Conservation (phyloP, 2,329 filamentous ascomycete genomes). For the Elsinoe arachidis region DNA sequence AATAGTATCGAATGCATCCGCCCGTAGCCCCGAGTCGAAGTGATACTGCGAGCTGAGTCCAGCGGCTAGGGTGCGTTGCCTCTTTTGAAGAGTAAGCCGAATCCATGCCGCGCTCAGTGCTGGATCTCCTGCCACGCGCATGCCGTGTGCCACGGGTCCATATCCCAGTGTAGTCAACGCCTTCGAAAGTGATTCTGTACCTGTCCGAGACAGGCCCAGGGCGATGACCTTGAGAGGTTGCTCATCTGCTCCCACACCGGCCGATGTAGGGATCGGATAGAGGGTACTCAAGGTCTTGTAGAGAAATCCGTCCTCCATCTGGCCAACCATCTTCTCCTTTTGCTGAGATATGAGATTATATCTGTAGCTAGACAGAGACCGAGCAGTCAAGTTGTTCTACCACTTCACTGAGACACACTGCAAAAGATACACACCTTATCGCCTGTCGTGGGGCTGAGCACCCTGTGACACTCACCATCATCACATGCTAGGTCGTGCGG, state of each 20-base stretch:
- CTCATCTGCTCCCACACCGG: too few relatives aligned
- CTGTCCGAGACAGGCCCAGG: slow-evolving; percentile 20
- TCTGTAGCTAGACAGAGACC: too few relatives aligned
- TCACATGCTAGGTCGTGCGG: too few relatives aligned
- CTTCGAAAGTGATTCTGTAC: slow-evolving; percentile 16
- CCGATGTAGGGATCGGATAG: background rate
- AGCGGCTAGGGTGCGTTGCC: too few relatives aligned
- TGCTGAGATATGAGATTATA: too few relatives aligned
- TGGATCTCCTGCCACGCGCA: background rate
- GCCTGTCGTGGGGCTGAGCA: too few relatives aligned
- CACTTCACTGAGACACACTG: too few relatives aligned
- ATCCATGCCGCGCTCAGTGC: background rate
- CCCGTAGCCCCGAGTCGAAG: background rate
- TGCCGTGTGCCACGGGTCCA: background rate
- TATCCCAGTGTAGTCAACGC: background rate
- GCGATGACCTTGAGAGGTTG: slow-evolving; percentile 16
- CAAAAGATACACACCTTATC: too few relatives aligned
- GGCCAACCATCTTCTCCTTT: too few relatives aligned
- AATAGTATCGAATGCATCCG: slow-evolving; percentile 16
- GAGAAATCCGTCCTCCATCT: background rate
- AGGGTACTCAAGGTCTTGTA: background rate
- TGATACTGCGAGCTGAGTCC: background rate
- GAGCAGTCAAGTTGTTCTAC: too few relatives aligned
- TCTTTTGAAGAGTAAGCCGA: background rate
- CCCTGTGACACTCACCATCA: too few relatives aligned